A percentile compares a stretch with the other conserved stretches of the same genome.
phyloP scores from a whole-genome alignment of 306 rosid species.

The Lupinus albus region DNA sequence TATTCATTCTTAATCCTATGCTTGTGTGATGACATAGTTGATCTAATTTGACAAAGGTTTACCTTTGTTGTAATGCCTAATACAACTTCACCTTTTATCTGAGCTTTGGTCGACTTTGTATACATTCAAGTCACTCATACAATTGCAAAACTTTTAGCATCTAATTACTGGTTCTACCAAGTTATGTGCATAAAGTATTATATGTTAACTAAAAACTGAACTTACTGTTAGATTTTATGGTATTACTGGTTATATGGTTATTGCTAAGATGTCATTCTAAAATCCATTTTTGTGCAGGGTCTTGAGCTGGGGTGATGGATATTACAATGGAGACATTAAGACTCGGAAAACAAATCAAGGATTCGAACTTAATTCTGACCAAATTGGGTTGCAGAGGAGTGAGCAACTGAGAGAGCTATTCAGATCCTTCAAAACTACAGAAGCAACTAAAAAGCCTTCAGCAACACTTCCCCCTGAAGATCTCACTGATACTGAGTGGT shows the following conservation, averaged over 20 bases:
- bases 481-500: constrained; percentile 88
- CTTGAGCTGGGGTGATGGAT: constrained; percentile 82
- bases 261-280: constrained; percentile 15
- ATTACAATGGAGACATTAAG: constrained; percentile 90
- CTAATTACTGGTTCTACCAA: too few relatives aligned
- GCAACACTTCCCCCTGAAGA: constrained; percentile 84
- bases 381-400: constrained; percentile 74
- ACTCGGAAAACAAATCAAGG: constrained; percentile 81
- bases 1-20: too few relatives aligned
- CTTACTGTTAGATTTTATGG: constrained; percentile 18
- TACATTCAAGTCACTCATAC: not conserved
- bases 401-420: constrained; percentile 71
- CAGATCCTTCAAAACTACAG: constrained; percentile 62
- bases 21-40: too few relatives aligned
- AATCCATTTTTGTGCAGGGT: constrained; percentile 45
- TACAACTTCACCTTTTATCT: too few relatives aligned
- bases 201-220: not conserved
- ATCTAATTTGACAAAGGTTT: too few relatives aligned
- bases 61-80: too few relatives aligned
- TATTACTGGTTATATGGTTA: not conserved
- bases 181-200: too few relatives aligned
- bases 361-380: constrained; percentile 64
- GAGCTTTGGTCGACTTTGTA: too few relatives aligned
- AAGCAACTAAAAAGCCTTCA: constrained; percentile 70
- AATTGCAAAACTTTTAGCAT: too few relatives aligned